These are phyloP conservation scores for Rutstroemia sp. DNA, from an alignment of 2,329 filamentous ascomycete species.

Conservation along the genomic window DNA sequence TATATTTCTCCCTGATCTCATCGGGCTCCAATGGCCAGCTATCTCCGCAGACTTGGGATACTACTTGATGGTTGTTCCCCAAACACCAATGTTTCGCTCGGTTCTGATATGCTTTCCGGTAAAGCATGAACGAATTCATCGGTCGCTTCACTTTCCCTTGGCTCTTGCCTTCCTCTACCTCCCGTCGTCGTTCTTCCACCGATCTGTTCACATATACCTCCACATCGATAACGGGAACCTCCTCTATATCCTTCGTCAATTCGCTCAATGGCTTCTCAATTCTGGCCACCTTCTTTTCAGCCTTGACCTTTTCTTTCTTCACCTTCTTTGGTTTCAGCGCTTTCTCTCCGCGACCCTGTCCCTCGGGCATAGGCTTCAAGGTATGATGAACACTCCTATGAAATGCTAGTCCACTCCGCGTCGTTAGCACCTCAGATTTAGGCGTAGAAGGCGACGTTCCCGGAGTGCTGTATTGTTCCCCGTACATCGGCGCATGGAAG, in stretches of 20 bases:
- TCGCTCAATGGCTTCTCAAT: constrained; percentile 64
- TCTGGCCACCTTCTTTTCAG: constrained; percentile 41
- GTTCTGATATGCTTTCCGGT: constrained; percentile 86
- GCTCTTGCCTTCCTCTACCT: constrained; percentile 61
- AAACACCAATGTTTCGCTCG: constrained; percentile 73
- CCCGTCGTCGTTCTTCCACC: constrained; percentile 54
- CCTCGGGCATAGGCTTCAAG: constrained; percentile 24
- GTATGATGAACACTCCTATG: constrained; percentile 19
- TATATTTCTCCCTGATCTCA: constrained; percentile 68
- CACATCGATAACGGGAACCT: constrained; percentile 68
- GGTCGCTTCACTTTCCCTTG: constrained; percentile 77
- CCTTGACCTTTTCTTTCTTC: constrained; percentile 34
- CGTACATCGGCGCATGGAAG: constrained; percentile 15
- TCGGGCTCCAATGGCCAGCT: constrained; percentile 79
- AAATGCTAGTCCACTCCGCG: constrained; percentile 24
- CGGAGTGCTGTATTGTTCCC: constrained; percentile 42
- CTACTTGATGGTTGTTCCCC: constrained; percentile 88
- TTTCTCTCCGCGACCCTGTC: constrained; percentile 18
- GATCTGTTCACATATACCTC: constrained; percentile 70
- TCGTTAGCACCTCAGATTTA: constrained; percentile 26
- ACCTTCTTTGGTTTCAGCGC: constrained; percentile 31
- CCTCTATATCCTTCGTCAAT: constrained; percentile 54
- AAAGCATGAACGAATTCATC: constrained; percentile 98
- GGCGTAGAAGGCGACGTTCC: constrained; percentile 46
- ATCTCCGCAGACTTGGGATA: constrained; percentile 78